Base-by-base conservation (phyloP, 768 basidiomycete species). In the Phlegmacium glaucopus region DNA sequence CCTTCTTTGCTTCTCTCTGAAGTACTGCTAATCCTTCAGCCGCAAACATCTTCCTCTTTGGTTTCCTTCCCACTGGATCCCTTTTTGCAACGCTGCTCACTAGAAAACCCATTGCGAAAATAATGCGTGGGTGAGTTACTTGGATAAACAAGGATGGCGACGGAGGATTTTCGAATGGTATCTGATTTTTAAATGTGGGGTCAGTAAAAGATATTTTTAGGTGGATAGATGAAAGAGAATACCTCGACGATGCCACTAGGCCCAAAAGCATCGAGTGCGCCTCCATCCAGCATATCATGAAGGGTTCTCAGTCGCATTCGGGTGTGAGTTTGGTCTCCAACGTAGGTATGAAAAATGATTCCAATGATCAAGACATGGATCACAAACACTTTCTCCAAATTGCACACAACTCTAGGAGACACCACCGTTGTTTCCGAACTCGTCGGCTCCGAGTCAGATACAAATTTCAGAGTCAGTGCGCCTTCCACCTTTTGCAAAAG, bases 1-100 rank as follows among this genome's bases (percentile, higher is more conserved):
- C 71, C 47, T 67, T 75, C 42, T 55, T 61, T 41, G 70, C 57
- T 57, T 78, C 82, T 46, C 70, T 72, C 45, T 78, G 75, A 48
- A 76, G 68, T 16, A 76, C 62, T 16, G 68, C 61, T 6, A 86
- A 42, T 0, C 86, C 89, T 51, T 86, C 87, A 6, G 62, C 62
- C 0, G 85, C 81, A 65, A 89, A 91, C 0, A 86, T 67, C 39
- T 78, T 82, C 49, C 83, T 75, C 67, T 84, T 87, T 4, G 89
- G 88, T 44, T 79, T 83, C 18, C 85, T 73, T 34, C 87, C 90
- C 0, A 85, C 78, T 0, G 83, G 76, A 56, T 91, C 87, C 11
- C 85, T 78, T 55, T 88, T 87, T 0, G 84, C 77, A 1, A 78
- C 68, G 4, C 77, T 75, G 53, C 80, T 85, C 34, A 88, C 67